These are phyloP conservation scores for Vitis labrusca DNA, from an alignment of 164 flowering plant genomes.

Conservation along the genomic window DNA sequence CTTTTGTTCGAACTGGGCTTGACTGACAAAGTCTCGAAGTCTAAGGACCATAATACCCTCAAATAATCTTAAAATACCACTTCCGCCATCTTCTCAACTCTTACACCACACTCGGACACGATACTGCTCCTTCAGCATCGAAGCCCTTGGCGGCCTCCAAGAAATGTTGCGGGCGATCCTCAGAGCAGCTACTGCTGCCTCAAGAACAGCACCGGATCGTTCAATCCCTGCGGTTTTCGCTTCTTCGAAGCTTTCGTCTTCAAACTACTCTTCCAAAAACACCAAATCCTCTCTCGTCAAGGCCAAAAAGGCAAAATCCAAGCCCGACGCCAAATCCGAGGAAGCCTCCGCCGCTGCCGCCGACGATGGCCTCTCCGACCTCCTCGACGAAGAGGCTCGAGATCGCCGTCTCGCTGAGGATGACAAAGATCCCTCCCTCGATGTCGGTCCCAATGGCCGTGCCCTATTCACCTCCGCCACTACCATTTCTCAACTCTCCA, in stretches of 20 bases:
- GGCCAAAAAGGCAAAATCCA: constrained; percentile 29
- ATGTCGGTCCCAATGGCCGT: constrained; percentile 68
- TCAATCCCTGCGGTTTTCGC: not conserved
- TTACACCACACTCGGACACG: too few relatives aligned
- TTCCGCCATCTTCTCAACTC: too few relatives aligned
- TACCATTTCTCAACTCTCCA: constrained; percentile 58
- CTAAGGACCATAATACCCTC: too few relatives aligned
- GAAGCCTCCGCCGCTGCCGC: constrained; percentile 16
- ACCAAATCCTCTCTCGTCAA: constrained; percentile 20
- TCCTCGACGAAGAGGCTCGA: constrained; percentile 34
- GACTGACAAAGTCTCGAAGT: too few relatives aligned
- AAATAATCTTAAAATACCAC: too few relatives aligned
- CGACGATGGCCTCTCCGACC: constrained; percentile 16
- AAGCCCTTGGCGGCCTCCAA: too few relatives aligned
- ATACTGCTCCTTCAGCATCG: too few relatives aligned
- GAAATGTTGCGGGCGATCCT: constrained; percentile 33
- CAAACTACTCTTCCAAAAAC: constrained; percentile 27
- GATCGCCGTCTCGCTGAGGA: constrained; percentile 45
- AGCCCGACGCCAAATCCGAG: constrained; percentile 15
- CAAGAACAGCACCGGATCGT: not conserved
- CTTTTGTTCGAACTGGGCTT: too few relatives aligned
- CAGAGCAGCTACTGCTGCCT: constrained; percentile 16
- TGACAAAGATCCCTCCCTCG: constrained; percentile 55
- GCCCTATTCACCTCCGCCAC: constrained; percentile 65
- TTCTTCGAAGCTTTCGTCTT: constrained; percentile 7